A percentile compares a stretch with the other conserved stretches of the same genome.
Conservation (phyloP, 352 stramenopile genomes). For the Globisporangium recalcitrans region DNA sequence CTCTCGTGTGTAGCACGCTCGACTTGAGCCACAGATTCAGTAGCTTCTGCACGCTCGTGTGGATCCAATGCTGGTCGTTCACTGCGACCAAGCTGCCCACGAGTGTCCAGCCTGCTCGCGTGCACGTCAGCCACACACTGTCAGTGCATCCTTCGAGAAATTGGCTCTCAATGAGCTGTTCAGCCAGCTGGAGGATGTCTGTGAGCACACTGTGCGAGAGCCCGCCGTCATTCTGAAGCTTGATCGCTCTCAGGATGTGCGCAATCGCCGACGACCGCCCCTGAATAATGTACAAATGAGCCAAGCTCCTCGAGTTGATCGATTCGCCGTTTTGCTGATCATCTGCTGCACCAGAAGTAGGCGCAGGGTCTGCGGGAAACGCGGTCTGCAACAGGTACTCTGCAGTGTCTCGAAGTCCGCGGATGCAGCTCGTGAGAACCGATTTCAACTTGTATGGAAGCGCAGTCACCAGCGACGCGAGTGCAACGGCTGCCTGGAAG, state of each 20-base stretch:
- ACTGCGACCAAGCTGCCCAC: constrained; percentile 64
- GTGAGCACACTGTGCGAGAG: constrained; percentile 53
- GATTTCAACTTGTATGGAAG: constrained; percentile 60
- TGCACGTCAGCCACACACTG: constrained; percentile 86
- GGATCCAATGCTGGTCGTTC: constrained; percentile 58
- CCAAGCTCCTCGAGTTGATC: constrained; percentile 50
- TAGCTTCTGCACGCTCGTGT: constrained; percentile 48
- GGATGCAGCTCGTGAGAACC: constrained; percentile 38
- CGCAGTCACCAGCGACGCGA: constrained; percentile 58
- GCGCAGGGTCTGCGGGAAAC: constrained; percentile 21
- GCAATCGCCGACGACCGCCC: constrained; percentile 60
- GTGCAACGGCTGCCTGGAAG: constrained; percentile 57
- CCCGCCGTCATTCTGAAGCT: constrained; percentile 33
- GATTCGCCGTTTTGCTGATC: constrained; percentile 23
- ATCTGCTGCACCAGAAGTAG: constrained; percentile 8
- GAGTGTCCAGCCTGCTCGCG: constrained; percentile 77
- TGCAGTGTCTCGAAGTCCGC: constrained; percentile 36
- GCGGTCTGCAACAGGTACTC: constrained; percentile 31
- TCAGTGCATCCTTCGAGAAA: constrained; percentile 70
- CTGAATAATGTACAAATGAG: constrained; percentile 72
- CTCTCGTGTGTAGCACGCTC: constrained; percentile 70
- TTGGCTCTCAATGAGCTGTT: constrained; percentile 74
- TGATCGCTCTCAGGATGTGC: constrained; percentile 53
- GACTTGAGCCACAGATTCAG: constrained; percentile 72
- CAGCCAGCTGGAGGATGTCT: constrained; percentile 60